Evolutionary conservation across 2,329 filamentous ascomycete species (phyloP), one percentile per base, ranked within the genome.

Genomic region (Chaetomiaceae sp.): DNA sequence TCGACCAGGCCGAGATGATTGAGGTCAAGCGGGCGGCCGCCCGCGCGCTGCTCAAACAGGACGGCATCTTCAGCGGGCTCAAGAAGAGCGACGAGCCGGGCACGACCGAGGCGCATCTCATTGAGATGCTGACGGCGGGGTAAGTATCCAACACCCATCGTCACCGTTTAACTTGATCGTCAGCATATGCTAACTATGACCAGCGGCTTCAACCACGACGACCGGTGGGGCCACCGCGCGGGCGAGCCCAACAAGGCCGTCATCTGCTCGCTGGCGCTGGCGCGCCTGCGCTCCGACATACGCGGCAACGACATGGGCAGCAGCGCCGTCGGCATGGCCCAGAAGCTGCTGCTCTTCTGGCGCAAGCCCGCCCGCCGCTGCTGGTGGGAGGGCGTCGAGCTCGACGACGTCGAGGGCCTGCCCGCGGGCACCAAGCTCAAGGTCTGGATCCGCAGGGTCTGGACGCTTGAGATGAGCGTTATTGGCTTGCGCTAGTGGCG

Each of bases 121-220:
- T 99, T 65, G 94, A 99, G 76, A 99, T 99, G 94, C 74, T 99
- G 72, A 99, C 94, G 51, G 94, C 94, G 67, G 94, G 92, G 92
- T 97, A 78, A 73, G 87, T 76, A 25, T 40, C 2, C 12, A 11
- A 9, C 38, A 20, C 12, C 23, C 15, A 25, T 46, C 47, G 19
- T 23, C 23, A n/a, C 27, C 23, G 22, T 25, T 36, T n/a, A 29
- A 20, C 8, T 22, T 19, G 11, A 25, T 40, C 15, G 22, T 27
- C 25, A 9, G 4, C 14, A 25, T 34, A 31, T 29, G 38, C 48
- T 44, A 17, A 45, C 22, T n/a, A 6, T 1, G 3, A 7, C 65
- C 62, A 97, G 94, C 63, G 94, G 94, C 34, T 99, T 99, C 75
- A 91, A 97, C 68, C 89, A 95, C 65, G 89, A 96, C 60, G 94